Evolutionary conservation across 1,284 basidiomycete genomes (phyloP), one percentile per base, ranked within the genome.

Genomic region (Ustilago esculenta): DNA sequence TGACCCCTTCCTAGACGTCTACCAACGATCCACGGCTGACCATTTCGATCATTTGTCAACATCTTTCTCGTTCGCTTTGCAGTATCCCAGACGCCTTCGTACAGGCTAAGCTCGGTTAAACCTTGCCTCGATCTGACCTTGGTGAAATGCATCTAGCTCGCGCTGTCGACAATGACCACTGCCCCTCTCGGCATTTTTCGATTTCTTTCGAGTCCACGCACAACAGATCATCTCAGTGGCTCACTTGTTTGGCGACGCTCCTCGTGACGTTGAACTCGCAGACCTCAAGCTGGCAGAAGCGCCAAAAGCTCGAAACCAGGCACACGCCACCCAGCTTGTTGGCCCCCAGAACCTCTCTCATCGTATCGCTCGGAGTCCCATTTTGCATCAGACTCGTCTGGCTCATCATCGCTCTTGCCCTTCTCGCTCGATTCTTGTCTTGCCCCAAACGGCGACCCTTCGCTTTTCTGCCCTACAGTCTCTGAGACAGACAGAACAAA

Each of bases 71-170:
- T 29, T 18, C 9, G 10, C 3, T 11, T 11, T 3, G 7, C 44
- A 73, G 70, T 48, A 72, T 75, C n/a, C 63, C 72, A 15, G 70
- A 72, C 41, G 72, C 70, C 21, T 67, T 72, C 35, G 70, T 75
- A 37, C 68, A 68, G 23, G 72, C 72, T 5, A 75, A 72, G 55
- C 57, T 66, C 5, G 72, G 58, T 51, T 75, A 27, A 60, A 32
- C n/a, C 4, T n/a, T n/a, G n/a, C n/a, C 14, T 37, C 27, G 15
- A 18, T 7, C 35, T 25, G 21, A 25, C 17, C 24, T 18, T 25
- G 29, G 24, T 27, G 39, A 23, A 20, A 21, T 15, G 15, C 17
- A 5, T 18, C 24, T 18, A n/a, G 9, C 21, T 32, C 27, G 25
- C 20, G 21, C 33, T 5, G 3, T 40, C n/a, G 25, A 43, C 18